Percentiles rank a stretch among this genome's conserved stretches.
phyloP scores from a whole-genome alignment of 306 rosid species.

The Pachyrhizus erosus region DNA sequence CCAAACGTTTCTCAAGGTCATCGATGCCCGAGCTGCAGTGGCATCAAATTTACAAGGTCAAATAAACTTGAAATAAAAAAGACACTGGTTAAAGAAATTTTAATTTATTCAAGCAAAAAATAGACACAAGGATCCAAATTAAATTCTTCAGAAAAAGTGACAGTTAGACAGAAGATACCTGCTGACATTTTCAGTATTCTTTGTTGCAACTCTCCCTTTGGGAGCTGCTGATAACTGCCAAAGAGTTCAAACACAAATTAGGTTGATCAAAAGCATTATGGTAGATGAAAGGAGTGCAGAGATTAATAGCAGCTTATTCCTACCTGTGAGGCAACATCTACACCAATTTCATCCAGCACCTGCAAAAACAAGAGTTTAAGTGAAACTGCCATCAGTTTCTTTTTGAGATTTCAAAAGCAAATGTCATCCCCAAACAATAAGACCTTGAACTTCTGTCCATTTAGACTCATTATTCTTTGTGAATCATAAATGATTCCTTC shows the following conservation, averaged over 20 bases:
- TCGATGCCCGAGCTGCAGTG: constrained; percentile 74
- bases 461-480: constrained; percentile 1
- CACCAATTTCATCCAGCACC: constrained; percentile 99
- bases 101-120: background rate
- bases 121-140: background rate
- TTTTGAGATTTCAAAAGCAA: constrained; percentile 37
- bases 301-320: constrained; percentile 35
- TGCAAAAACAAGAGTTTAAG: constrained; percentile 46
- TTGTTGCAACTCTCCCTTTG: constrained; percentile 80
- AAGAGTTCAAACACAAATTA: constrained; percentile 49
- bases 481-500: constrained; percentile 30
- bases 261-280: constrained; percentile 41
- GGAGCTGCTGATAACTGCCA: constrained; percentile 94
- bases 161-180: constrained; percentile 58
- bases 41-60: constrained; percentile 40
- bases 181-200: constrained; percentile 73
- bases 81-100: background rate
- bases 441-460: constrained; percentile 9
- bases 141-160: background rate
- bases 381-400: constrained; percentile 40
- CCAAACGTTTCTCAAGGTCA: constrained; percentile 93
- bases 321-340: constrained; percentile 97
- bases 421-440: constrained; percentile 3
- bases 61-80: background rate
- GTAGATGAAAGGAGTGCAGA: constrained; percentile 11